These are phyloP conservation scores for Yarrowia galli DNA, from an alignment of 1,139 yeast genomes.

Conservation along the genomic window DNA sequence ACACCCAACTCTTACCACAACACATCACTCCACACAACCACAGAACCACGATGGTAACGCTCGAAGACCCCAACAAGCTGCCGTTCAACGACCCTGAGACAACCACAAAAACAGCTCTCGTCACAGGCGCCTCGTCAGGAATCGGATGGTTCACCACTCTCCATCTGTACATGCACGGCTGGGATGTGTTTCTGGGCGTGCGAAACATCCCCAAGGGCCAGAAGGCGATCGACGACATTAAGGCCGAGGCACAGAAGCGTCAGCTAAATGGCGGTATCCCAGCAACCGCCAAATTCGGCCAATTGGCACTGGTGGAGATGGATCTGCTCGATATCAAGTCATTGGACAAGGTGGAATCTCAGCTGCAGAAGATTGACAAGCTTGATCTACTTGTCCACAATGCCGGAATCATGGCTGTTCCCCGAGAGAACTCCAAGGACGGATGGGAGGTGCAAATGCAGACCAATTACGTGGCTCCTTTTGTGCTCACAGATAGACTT, in stretches of 20 bases:
- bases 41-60: neutral
- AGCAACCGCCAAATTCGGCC: conserved; percentile 56
- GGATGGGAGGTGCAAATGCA: conserved; percentile 83
- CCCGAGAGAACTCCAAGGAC: conserved; percentile 68
- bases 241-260: conserved; percentile 59
- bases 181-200: conserved; percentile 74
- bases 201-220: conserved; percentile 63
- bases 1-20: neutral
- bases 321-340: conserved; percentile 68
- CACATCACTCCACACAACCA: neutral
- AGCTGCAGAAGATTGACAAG: conserved; percentile 59
- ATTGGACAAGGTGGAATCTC: conserved; percentile 63
- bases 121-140: conserved; percentile 84
- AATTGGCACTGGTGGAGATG: conserved; percentile 63
- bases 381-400: conserved; percentile 74
- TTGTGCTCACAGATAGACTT: conserved; percentile 68
- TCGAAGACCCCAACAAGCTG: conserved; percentile 43
- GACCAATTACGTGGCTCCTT: conserved; percentile 80
- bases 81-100: conserved; percentile 44
- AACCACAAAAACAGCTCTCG: conserved; percentile 65
- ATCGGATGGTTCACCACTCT: conserved; percentile 79
- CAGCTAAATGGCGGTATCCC: conserved; percentile 43
- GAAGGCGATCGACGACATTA: conserved; percentile 63
- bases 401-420: conserved; percentile 84
- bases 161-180: conserved; percentile 82